phyloP scores from a whole-genome alignment of 805 yeast genomes.

The Priceomyces fermenticarens region DNA sequence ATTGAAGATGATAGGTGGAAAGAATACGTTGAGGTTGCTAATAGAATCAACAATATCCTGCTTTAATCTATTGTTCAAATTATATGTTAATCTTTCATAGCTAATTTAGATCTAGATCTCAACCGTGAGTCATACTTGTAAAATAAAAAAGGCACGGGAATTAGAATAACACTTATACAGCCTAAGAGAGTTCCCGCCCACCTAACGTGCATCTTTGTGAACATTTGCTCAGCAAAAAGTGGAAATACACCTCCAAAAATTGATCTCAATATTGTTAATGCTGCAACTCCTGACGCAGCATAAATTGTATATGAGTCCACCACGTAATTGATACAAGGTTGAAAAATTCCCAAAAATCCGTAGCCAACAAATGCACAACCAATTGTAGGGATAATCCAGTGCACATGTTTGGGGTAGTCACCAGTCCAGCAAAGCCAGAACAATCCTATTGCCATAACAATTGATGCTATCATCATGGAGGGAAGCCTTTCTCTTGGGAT shows the following conservation, averaged over 20 bases:
- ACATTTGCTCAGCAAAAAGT: slow-evolving; percentile 46
- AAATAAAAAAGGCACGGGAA: slow-evolving; percentile 52
- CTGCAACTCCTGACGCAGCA: slow-evolving; percentile 58
- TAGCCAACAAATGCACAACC: slow-evolving; percentile 30
- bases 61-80: neutral
- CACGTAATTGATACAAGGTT: slow-evolving; percentile 50
- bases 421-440: slow-evolving; percentile 85
- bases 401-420: slow-evolving; percentile 58
- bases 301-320: slow-evolving; percentile 52
- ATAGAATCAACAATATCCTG: slow-evolving; percentile 2
- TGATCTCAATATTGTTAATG: slow-evolving; percentile 51
- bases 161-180: slow-evolving; percentile 41
- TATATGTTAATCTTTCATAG: neutral
- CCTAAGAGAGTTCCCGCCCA: slow-evolving; percentile 54
- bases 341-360: slow-evolving; percentile 50
- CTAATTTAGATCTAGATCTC: slow-evolving; percentile 16
- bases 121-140: slow-evolving; percentile 38
- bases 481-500: slow-evolving; percentile 76
- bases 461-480: slow-evolving; percentile 63
- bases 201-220: slow-evolving; percentile 38
- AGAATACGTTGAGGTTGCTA: slow-evolving; percentile 33
- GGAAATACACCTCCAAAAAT: slow-evolving; percentile 55
- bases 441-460: slow-evolving; percentile 68
- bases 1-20: slow-evolving; percentile 32
- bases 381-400: slow-evolving; percentile 59